These are phyloP conservation scores for Entomortierella beljakovae DNA, from an alignment of 192 early-diverging fungal species.

Conservation along the genomic window DNA sequence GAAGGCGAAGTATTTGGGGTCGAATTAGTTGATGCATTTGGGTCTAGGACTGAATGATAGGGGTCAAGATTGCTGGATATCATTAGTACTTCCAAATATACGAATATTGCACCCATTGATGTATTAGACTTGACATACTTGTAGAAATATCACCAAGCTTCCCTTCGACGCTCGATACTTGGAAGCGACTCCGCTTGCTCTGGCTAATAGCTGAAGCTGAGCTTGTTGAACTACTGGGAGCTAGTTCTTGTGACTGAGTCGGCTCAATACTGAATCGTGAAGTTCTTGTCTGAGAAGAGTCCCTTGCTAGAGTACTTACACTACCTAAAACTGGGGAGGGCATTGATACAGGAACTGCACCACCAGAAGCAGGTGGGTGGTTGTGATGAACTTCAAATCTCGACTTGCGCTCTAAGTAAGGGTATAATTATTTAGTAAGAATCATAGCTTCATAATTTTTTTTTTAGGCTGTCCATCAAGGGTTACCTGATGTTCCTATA, in stretches of 20 bases:
- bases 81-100: background rate
- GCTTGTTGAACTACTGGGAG: slow-evolving; percentile 1
- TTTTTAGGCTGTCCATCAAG: background rate
- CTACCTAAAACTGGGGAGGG: slow-evolving; percentile 28
- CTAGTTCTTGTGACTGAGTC: background rate
- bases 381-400: slow-evolving; percentile 50
- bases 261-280: slow-evolving; percentile 45
- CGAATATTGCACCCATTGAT: slow-evolving; percentile 3
- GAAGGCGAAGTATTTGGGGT: slow-evolving; percentile 57
- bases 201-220: slow-evolving; percentile 22
- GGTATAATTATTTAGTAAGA: background rate
- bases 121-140: slow-evolving; percentile 13
- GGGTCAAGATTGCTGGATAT: background rate
- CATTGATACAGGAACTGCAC: slow-evolving; percentile 6
- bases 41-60: slow-evolving; percentile 13
- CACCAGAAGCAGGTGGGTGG: slow-evolving; percentile 1
- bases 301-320: slow-evolving; percentile 9
- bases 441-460: too few species aligned
- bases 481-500: slow-evolving; percentile 21
- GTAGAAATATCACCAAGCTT: slow-evolving; percentile 7
- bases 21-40: slow-evolving; percentile 33
- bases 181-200: slow-evolving; percentile 46
- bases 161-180: slow-evolving; percentile 41
- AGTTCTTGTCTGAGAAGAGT: slow-evolving; percentile 33
- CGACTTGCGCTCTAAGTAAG: slow-evolving; percentile 38